phyloP scores from a whole-genome alignment of 495 filamentous ascomycete genomes.

The Xylaria sp. region DNA sequence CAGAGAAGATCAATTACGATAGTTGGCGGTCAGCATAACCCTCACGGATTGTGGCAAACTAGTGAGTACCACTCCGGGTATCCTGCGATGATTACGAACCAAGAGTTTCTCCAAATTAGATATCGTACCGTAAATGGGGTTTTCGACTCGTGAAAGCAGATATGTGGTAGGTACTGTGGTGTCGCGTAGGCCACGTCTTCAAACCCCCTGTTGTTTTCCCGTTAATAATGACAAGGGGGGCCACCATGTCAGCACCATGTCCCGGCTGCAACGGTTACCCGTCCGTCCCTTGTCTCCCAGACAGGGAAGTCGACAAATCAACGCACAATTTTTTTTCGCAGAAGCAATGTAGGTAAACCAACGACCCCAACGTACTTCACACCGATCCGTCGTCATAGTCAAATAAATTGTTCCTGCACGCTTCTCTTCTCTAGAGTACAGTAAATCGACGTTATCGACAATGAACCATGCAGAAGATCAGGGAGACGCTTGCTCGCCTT shows the following conservation, averaged over 20 bases:
- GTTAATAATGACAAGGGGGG: conserved; percentile 8
- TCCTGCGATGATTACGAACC: not conserved
- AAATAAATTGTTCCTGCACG: not conserved
- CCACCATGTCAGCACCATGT: conserved; percentile 23
- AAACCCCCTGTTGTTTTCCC: not conserved
- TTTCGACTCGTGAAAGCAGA: not conserved
- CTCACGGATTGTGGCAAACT: not conserved
- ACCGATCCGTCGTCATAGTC: not conserved
- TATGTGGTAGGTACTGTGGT: not conserved
- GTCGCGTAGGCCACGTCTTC: conserved; percentile 7
- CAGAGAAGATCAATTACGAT: not conserved
- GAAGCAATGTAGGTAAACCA: conserved; percentile 2
- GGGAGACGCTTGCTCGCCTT: conserved; percentile 43
- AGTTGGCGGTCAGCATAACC: not conserved
- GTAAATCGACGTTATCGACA: conserved; percentile 9
- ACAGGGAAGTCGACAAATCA: conserved; percentile 17
- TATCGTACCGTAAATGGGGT: not conserved
- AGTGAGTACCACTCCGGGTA: not conserved
- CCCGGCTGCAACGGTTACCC: conserved; percentile 27
- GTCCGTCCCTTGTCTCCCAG: conserved; percentile 21
- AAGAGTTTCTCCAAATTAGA: not conserved
- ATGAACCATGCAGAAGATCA: conserved; percentile 46
- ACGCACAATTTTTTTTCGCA: conserved; percentile 17
- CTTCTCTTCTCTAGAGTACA: not conserved
- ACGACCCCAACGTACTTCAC: conserved; percentile 8